phyloP scores from a whole-genome alignment of 2,329 filamentous ascomycete genomes.

The Aspergillus pseudoterreus region DNA sequence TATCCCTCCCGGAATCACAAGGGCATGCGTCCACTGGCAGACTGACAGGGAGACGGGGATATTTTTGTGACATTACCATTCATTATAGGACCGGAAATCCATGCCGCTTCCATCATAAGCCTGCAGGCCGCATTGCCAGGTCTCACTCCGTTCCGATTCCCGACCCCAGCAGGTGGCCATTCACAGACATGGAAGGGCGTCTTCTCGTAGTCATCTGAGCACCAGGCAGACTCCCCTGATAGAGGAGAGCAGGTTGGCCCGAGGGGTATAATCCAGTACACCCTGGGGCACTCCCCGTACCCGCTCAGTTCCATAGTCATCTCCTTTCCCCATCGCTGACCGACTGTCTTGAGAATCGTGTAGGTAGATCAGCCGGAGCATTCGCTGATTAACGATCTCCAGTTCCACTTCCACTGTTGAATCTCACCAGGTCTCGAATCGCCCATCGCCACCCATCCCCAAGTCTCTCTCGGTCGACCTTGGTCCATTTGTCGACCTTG shows the following conservation, averaged over 20 bases:
- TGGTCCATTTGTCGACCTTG: slow-evolving; percentile 83
- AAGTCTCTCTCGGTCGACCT: slow-evolving; percentile 46
- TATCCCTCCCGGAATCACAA: background rate
- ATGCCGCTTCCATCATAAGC: slow-evolving; percentile 9
- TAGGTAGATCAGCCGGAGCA: background rate
- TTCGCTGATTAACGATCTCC: slow-evolving; percentile 6
- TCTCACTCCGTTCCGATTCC: too few relatives aligned
- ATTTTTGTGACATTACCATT: slow-evolving; percentile 4
- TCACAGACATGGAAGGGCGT: background rate
- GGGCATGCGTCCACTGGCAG: background rate
- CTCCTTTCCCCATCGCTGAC: background rate
- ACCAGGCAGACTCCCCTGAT: too few relatives aligned
- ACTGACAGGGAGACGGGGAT: background rate
- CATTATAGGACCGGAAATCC: slow-evolving; percentile 5
- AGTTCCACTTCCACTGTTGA: slow-evolving; percentile 18
- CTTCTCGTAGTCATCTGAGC: background rate
- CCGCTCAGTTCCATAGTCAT: background rate
- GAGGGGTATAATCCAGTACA: background rate
- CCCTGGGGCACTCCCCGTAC: background rate
- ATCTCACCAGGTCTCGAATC: slow-evolving; percentile 49
- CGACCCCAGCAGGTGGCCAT: background rate
- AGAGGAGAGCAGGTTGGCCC: background rate
- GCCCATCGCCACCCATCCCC: slow-evolving; percentile 72
- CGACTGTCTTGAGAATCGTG: background rate
- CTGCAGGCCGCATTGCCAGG: too few relatives aligned